phyloP scores from a whole-genome alignment of 2,329 filamentous ascomycete genomes.

The Monosporascus sp. region DNA sequence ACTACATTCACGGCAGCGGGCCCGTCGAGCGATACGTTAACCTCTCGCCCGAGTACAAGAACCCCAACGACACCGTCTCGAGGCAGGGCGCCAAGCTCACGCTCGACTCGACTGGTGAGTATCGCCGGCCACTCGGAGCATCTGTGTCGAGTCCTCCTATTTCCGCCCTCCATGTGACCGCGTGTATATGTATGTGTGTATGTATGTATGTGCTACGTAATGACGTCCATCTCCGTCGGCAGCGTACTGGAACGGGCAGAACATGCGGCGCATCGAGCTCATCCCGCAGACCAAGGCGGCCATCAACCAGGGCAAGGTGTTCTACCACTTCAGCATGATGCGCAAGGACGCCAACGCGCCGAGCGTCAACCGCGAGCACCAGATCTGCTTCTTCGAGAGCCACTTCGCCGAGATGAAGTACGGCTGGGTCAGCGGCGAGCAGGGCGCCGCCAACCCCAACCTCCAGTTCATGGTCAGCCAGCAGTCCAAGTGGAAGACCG shows the following conservation, averaged over 20 bases:
- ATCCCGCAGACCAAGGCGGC: slow-evolving; percentile 67
- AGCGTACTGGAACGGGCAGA: slow-evolving; percentile 68
- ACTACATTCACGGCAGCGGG: slow-evolving; percentile 67
- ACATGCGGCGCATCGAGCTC: slow-evolving; percentile 68
- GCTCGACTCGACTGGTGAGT: slow-evolving; percentile 37
- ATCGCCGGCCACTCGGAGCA: too few species aligned
- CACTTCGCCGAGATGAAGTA: slow-evolving; percentile 76
- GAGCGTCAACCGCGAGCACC: slow-evolving; percentile 60
- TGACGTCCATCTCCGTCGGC: slow-evolving; percentile 25
- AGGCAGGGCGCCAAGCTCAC: slow-evolving; percentile 65
- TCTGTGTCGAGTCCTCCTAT: too few species aligned
- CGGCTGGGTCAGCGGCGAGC: slow-evolving; percentile 52
- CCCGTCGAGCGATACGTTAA: slow-evolving; percentile 56
- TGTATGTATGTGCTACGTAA: too few species aligned
- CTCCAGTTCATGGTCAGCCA: slow-evolving; percentile 64
- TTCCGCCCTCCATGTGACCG: too few species aligned
- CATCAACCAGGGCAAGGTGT: slow-evolving; percentile 61
- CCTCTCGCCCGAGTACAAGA: slow-evolving; percentile 57
- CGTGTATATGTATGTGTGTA: too few species aligned
- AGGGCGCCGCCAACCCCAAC: slow-evolving; percentile 42
- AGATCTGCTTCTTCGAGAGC: slow-evolving; percentile 59
- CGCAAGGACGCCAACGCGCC: slow-evolving; percentile 56
- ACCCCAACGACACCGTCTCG: slow-evolving; percentile 57
- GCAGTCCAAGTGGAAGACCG: slow-evolving; percentile 58
- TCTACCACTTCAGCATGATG: slow-evolving; percentile 69